Evolutionary conservation across 805 yeast genomes (phyloP).

Genomic region (Metschnikowia colocasiae): DNA sequence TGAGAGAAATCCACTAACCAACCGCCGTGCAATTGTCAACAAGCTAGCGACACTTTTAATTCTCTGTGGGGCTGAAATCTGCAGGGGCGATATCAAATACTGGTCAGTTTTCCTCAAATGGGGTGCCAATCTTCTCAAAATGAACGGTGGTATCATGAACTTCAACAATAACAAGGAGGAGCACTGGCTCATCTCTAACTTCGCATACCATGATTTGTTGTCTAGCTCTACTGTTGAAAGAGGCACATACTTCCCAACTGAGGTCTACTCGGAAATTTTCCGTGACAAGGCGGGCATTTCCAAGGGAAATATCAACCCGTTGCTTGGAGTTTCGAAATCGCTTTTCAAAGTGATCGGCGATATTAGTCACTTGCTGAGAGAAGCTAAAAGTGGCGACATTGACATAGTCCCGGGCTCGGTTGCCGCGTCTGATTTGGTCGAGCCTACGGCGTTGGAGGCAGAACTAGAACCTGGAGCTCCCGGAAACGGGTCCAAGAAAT

Average conservation of each 20-base stretch:
- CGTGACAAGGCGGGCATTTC: slow-evolving; percentile 31
- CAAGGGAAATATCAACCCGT: slow-evolving; percentile 55
- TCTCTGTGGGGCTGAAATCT: slow-evolving; percentile 75
- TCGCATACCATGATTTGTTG: slow-evolving; percentile 76
- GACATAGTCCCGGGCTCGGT: background rate
- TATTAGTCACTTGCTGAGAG: slow-evolving; percentile 57
- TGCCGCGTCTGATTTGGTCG: background rate
- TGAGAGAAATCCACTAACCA: slow-evolving; percentile 2
- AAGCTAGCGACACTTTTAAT: slow-evolving; percentile 65
- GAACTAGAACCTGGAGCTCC: background rate
- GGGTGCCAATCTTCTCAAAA: slow-evolving; percentile 60
- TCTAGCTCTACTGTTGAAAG: slow-evolving; percentile 58
- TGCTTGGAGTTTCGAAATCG: slow-evolving; percentile 69
- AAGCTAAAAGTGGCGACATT: slow-evolving; percentile 34
- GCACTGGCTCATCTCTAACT: slow-evolving; percentile 71
- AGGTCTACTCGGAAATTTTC: slow-evolving; percentile 56
- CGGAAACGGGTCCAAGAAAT: background rate
- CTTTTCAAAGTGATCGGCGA: slow-evolving; percentile 66
- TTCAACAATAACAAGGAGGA: slow-evolving; percentile 53
- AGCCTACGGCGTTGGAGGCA: background rate
- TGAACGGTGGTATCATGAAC: slow-evolving; percentile 60
- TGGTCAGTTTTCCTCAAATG: slow-evolving; percentile 67
- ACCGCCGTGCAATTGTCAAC: slow-evolving; percentile 34
- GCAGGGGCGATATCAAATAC: slow-evolving; percentile 73
- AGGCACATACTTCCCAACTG: slow-evolving; percentile 61